Evolutionary conservation across 73 alveolate genomes (phyloP).

Genomic region (Symbiodinium natans): DNA sequence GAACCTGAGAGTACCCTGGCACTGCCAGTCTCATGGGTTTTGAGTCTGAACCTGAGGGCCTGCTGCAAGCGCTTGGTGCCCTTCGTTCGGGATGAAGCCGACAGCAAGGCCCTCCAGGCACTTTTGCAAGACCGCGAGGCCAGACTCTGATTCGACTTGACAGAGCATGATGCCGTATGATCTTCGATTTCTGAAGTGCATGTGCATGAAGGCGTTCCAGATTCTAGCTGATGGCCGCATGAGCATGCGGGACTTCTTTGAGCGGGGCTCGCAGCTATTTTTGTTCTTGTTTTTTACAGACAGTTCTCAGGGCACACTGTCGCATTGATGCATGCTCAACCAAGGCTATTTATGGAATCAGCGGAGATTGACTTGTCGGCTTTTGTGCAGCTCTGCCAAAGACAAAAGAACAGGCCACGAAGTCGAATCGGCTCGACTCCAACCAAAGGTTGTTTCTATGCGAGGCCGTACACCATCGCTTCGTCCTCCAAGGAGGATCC

Average conservation of each 20-base stretch:
- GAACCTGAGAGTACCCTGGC: too few species aligned
- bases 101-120: slow-evolving; percentile 24
- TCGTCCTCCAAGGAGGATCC: slow-evolving; percentile 85
- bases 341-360: slow-evolving; percentile 44
- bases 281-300: not conserved
- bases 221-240: slow-evolving; percentile 56
- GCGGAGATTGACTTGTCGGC: slow-evolving; percentile 59
- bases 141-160: too few species aligned
- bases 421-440: too few species aligned
- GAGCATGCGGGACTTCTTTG: slow-evolving; percentile 38
- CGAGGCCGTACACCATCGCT: slow-evolving; percentile 78
- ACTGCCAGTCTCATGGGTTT: too few species aligned
- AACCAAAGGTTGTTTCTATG: too few species aligned
- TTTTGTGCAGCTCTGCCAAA: slow-evolving; percentile 79
- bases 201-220: not conserved
- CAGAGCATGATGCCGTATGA: too few species aligned
- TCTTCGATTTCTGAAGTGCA: too few species aligned
- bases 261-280: not conserved
- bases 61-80: slow-evolving; percentile 54
- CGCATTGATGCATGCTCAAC: not conserved
- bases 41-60: too few species aligned
- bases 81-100: slow-evolving; percentile 64
- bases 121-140: slow-evolving; percentile 91
- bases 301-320: too few species aligned
- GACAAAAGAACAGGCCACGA: slow-evolving; percentile 37